Conservation (phyloP, 352 stramenopile genomes). For the Phytophthora agathidicida region DNA sequence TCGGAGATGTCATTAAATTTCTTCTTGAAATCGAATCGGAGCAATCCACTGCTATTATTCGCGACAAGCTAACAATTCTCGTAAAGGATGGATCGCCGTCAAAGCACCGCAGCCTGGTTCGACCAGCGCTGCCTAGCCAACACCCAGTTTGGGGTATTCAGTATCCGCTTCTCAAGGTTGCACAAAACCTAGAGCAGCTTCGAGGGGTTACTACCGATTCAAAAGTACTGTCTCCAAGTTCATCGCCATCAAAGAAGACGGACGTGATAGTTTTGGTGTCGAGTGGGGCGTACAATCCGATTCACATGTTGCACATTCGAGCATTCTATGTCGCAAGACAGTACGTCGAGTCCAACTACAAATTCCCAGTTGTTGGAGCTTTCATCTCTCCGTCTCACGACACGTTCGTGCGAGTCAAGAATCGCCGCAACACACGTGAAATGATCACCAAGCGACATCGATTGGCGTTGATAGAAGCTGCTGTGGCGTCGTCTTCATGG, state of each 20-base stretch:
- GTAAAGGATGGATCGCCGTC: constrained; percentile 61
- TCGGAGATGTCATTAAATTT: constrained; percentile 74
- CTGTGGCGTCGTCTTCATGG: constrained; percentile 72
- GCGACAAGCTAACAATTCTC: constrained; percentile 42
- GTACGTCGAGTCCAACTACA: constrained; percentile 82
- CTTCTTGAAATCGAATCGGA: constrained; percentile 57
- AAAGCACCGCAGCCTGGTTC: constrained; percentile 46
- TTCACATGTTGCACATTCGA: constrained; percentile 81
- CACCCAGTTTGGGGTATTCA: constrained; percentile 68
- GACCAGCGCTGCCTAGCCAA: constrained; percentile 33
- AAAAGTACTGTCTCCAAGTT: constrained; percentile 1
- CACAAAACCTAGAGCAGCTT: constrained; percentile 63
- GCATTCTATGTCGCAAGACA: constrained; percentile 80
- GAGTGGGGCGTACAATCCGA: constrained; percentile 77
- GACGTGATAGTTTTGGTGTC: constrained; percentile 80
- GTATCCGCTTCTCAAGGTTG: constrained; percentile 76
- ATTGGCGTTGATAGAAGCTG: constrained; percentile 65
- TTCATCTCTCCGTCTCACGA: constrained; percentile 84
- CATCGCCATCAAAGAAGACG: constrained; percentile 37
- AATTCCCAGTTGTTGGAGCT: constrained; percentile 74
- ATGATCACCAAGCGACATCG: constrained; percentile 82
- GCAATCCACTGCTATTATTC: constrained; percentile 29
- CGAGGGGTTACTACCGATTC: constrained; percentile 2
- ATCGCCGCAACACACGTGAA: constrained; percentile 67
- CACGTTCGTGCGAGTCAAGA: constrained; percentile 77